These are phyloP conservation scores for Aspergillus ruber DNA, from an alignment of 2,329 filamentous ascomycete genomes.

Conservation along the genomic window DNA sequence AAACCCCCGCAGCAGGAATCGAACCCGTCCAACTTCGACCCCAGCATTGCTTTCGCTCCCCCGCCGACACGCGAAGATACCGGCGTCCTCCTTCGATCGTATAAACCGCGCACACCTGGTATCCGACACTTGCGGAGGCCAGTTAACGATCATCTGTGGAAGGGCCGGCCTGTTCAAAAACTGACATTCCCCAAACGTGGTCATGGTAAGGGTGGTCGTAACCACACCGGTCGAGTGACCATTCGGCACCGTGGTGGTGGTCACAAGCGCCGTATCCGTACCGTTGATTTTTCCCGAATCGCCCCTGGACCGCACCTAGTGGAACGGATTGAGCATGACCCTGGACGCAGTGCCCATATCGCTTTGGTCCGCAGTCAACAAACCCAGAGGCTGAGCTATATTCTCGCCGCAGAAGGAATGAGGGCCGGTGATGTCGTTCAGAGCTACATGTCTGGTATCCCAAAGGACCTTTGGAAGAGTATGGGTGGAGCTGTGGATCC, in stretches of 20 bases:
- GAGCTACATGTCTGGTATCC: slow-evolving; percentile 86
- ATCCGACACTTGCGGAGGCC: slow-evolving; percentile 84
- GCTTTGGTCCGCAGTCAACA: slow-evolving; percentile 72
- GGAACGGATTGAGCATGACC: slow-evolving; percentile 93
- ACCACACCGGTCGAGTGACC: slow-evolving; percentile 77
- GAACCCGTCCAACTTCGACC: slow-evolving; percentile 31
- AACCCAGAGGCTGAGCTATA: slow-evolving; percentile 75
- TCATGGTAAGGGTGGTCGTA: slow-evolving; percentile 85
- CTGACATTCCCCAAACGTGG: slow-evolving; percentile 91
- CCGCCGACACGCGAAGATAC: slow-evolving; percentile 38
- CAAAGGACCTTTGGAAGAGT: slow-evolving; percentile 73
- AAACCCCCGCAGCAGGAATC: slow-evolving; percentile 20
- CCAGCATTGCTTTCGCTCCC: slow-evolving; percentile 38
- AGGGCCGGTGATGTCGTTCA: slow-evolving; percentile 84
- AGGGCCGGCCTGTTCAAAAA: slow-evolving; percentile 73
- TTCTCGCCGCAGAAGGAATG: slow-evolving; percentile 91
- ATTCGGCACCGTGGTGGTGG: slow-evolving; percentile 90
- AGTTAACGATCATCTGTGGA: slow-evolving; percentile 95
- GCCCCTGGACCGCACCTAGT: slow-evolving; percentile 77
- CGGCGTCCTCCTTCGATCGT: slow-evolving; percentile 62
- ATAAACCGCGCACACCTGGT: slow-evolving; percentile 90
- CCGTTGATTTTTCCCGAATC: slow-evolving; percentile 78
- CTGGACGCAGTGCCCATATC: slow-evolving; percentile 86
- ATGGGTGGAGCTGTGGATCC: slow-evolving; percentile 94
- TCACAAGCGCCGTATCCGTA: slow-evolving; percentile 83